phyloP scores from a whole-genome alignment of 371 early-diverging fungal species.

The Syncephalastrum sp. region DNA sequence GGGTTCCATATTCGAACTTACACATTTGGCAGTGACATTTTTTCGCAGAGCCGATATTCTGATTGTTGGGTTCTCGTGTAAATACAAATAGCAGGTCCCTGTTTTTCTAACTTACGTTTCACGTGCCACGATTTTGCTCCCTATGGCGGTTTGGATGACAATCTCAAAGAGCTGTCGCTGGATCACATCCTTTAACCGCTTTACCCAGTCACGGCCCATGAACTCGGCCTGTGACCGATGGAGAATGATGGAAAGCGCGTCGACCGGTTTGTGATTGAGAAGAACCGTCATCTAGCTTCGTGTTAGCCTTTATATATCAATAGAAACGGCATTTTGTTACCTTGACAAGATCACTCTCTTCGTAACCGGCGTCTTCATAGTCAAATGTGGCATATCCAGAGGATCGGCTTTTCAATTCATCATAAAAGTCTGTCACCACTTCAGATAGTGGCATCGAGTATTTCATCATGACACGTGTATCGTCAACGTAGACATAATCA shows the following conservation, averaged over 20 bases:
- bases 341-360: slow-evolving; percentile 88
- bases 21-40: slow-evolving; percentile 93
- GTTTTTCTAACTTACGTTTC: slow-evolving; percentile 64
- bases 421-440: slow-evolving; percentile 92
- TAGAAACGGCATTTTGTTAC: slow-evolving; percentile 42
- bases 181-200: slow-evolving; percentile 78
- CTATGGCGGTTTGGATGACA: slow-evolving; percentile 86
- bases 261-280: slow-evolving; percentile 89
- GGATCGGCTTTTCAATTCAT: slow-evolving; percentile 86
- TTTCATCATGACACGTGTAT: slow-evolving; percentile 84
- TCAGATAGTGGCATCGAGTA: slow-evolving; percentile 89
- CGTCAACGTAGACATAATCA: slow-evolving; percentile 86
- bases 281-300: slow-evolving; percentile 74
- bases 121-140: slow-evolving; percentile 82
- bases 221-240: slow-evolving; percentile 74
- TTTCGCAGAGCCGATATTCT: slow-evolving; percentile 80
- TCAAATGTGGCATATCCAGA: slow-evolving; percentile 96
- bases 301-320: too few relatives aligned
- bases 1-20: slow-evolving; percentile 38
- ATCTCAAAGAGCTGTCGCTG: slow-evolving; percentile 92
- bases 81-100: neutral
- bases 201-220: slow-evolving; percentile 82
- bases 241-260: slow-evolving; percentile 88
- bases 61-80: neutral
- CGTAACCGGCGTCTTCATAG: slow-evolving; percentile 94